These are phyloP conservation scores for Knoxdaviesia proteae DNA, from an alignment of 2,329 filamentous ascomycete genomes.

Conservation along the genomic window DNA sequence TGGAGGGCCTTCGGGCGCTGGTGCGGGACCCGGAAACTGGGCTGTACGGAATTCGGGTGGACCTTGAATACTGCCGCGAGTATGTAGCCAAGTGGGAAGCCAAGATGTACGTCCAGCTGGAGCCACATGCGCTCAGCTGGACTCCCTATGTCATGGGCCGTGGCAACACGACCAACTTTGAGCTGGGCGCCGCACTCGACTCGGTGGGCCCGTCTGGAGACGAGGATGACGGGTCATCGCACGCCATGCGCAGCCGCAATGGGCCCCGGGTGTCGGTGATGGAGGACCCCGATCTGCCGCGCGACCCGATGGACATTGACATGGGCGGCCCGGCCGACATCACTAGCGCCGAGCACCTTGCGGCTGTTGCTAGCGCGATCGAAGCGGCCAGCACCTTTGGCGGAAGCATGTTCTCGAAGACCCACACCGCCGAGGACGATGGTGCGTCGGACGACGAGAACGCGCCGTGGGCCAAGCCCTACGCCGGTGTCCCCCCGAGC, in stretches of 20 bases:
- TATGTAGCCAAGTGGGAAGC: conserved; percentile 78
- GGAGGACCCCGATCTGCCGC: too few species aligned
- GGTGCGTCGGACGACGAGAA: conserved; percentile 7
- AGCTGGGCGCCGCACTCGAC: conserved; percentile 60
- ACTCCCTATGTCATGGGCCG: conserved; percentile 94
- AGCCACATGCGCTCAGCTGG: conserved; percentile 68
- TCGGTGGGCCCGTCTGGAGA: conserved; percentile 77
- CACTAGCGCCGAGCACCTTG: too few species aligned
- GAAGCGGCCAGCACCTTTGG: too few species aligned
- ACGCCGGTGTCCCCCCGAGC: conserved; percentile 40
- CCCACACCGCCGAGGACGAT: conserved; percentile 12
- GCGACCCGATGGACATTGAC: too few species aligned
- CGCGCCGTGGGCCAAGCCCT: conserved; percentile 21
- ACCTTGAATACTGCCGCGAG: conserved; percentile 65
- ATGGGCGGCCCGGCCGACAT: too few species aligned
- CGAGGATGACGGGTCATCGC: conserved; percentile 22
- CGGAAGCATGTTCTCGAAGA: neutral
- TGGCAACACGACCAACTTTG: conserved; percentile 61
- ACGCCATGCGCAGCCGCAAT: too few species aligned
- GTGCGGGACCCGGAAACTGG: conserved; percentile 78
- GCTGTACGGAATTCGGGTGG: conserved; percentile 73
- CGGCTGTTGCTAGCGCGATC: too few species aligned
- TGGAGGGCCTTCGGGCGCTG: conserved; percentile 76
- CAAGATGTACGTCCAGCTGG: conserved; percentile 72
- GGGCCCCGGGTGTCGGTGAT: too few species aligned